Conservation (phyloP, 2,329 filamentous ascomycete species). For the Verticillium longisporum region DNA sequence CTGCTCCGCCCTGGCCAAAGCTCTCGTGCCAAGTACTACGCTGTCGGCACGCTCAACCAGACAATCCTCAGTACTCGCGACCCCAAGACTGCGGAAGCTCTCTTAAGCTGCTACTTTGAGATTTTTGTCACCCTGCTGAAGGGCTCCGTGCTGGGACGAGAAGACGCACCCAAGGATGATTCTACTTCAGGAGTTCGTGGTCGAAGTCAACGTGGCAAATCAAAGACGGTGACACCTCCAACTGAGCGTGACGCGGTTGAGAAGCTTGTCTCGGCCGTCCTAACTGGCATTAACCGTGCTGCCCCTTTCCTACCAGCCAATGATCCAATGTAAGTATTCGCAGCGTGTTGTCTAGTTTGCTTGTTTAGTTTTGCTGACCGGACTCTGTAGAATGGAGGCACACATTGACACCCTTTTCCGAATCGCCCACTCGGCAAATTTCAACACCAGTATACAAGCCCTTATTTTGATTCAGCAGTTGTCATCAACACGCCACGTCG, state of each 20-base stretch:
- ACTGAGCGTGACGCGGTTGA: conserved; percentile 68
- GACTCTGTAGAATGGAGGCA: conserved; percentile 58
- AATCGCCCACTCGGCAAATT: conserved; percentile 96
- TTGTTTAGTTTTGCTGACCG: conserved; percentile 13
- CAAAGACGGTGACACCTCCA: background rate
- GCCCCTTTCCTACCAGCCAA: conserved; percentile 87
- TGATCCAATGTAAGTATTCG: conserved; percentile 55
- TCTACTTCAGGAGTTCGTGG: background rate
- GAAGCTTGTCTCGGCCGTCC: conserved; percentile 83
- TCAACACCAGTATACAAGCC: conserved; percentile 96
- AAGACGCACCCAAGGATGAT: background rate
- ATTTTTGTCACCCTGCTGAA: conserved; percentile 81
- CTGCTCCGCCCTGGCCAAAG: conserved; percentile 83
- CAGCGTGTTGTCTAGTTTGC: background rate
- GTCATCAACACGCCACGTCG: conserved; percentile 70
- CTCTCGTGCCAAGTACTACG: conserved; percentile 87
- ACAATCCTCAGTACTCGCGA: conserved; percentile 86
- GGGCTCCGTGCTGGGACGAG: conserved; percentile 6
- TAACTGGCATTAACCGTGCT: conserved; percentile 92
- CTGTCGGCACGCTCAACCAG: conserved; percentile 93
- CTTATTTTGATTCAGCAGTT: conserved; percentile 93
- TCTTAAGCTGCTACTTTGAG: conserved; percentile 88
- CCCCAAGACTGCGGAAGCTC: conserved; percentile 68
- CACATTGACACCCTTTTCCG: conserved; percentile 92
- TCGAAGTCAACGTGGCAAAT: background rate